Base-by-base conservation (phyloP, 208 protist species). In the Wallacemonas collosoma region DNA sequence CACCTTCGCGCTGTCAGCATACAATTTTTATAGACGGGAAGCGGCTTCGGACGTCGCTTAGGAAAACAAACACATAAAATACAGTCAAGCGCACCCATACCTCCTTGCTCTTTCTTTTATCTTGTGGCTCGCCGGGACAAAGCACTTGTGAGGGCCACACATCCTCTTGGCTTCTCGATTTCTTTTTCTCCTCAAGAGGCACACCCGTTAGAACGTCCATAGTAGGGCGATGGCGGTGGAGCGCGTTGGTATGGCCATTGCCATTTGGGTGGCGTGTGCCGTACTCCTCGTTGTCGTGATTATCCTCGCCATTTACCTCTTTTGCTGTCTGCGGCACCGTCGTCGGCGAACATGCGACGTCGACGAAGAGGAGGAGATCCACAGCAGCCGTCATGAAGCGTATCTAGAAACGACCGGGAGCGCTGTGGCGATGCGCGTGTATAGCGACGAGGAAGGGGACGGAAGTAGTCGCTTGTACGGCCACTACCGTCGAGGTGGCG, bases 221-320 rank as follows among this genome's bases (percentile, higher is more conserved):
- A 26, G 26, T 26, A 26, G 26, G 12, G 62, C n/a, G 3, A 88
- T 88, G 83, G 67, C 80, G 0, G 53, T 92, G 6, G 62, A 71
- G 55, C 73, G 76, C 17, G 70, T 78, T 17, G 79, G 41, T 12
- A 61, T 79, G 54, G 80, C 80, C 5, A 92, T 95, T 51, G 78
- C 79, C 15, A 79, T 95, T 26, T 83, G 84, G 71, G 70, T 70
- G 6, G 66, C 83, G 26, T 92, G 89, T 56, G 89, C 65, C 41
- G 72, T 86, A 36, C 63, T 92, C 1, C 68, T 89, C 9, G 62
- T 91, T 17, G 62, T 82, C 50, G 79, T 90, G 5, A 65, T 89
- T 17, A 61, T 64, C 11, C 67, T 90, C 2, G 44, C 81, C 17
- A 55, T 89, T 12, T 83, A 75, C 36, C 67, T 83, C 40, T 61